Evolutionary conservation across 768 basidiomycete species (phyloP).

Genomic region (Suillus luteus): DNA sequence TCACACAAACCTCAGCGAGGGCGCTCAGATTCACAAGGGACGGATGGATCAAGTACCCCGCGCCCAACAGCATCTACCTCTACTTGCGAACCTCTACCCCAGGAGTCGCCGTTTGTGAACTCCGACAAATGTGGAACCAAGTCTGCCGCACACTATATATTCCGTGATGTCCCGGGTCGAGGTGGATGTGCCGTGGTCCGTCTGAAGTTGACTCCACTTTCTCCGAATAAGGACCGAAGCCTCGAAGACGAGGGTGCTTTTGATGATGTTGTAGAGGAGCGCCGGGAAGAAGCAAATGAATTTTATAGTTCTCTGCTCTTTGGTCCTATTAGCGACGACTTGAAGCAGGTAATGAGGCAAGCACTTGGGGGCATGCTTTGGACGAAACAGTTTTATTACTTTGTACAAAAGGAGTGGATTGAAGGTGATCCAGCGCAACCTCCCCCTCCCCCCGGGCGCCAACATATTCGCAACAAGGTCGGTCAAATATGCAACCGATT

Average conservation of each 20-base stretch:
- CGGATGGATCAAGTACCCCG: background rate
- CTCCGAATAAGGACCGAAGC: slow-evolving; percentile 73
- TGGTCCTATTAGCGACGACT: slow-evolving; percentile 87
- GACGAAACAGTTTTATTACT: slow-evolving; percentile 97
- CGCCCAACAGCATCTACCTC: background rate
- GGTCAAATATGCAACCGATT: slow-evolving; percentile 22
- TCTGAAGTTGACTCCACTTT: slow-evolving; percentile 82
- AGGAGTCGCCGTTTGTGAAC: slow-evolving; percentile 62
- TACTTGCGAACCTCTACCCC: slow-evolving; percentile 4
- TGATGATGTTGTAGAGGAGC: slow-evolving; percentile 86
- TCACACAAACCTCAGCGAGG: slow-evolving; percentile 63
- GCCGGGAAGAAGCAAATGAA: slow-evolving; percentile 93
- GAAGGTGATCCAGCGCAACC: slow-evolving; percentile 96
- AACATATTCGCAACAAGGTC: slow-evolving; percentile 81
- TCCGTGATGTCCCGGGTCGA: slow-evolving; percentile 81
- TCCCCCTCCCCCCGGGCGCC: slow-evolving; percentile 87
- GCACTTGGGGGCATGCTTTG: slow-evolving; percentile 97
- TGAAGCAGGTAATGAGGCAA: slow-evolving; percentile 95
- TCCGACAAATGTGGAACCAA: slow-evolving; percentile 90
- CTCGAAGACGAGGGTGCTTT: slow-evolving; percentile 88
- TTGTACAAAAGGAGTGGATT: slow-evolving; percentile 96
- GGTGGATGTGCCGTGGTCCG: slow-evolving; percentile 96
- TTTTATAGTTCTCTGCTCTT: slow-evolving; percentile 83
- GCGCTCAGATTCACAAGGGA: slow-evolving; percentile 11
- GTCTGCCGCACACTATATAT: slow-evolving; percentile 88